Evolutionary conservation across 306 rosid species (phyloP).

Genomic region (Parietaria judaica): DNA sequence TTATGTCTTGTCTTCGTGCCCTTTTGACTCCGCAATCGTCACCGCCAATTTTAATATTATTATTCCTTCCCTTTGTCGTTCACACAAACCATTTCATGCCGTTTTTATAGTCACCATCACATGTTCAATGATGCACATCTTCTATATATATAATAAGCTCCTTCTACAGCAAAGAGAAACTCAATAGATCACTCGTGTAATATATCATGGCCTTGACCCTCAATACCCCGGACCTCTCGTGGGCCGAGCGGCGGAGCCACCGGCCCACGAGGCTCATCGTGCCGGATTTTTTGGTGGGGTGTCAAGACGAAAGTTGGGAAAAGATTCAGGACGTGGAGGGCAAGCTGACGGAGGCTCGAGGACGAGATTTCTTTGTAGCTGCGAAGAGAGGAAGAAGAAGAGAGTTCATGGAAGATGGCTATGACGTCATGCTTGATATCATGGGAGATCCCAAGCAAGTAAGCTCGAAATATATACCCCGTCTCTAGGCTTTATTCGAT

Average conservation of each 20-base stretch:
- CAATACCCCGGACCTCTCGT: constrained; percentile 9
- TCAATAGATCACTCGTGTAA: too few species aligned
- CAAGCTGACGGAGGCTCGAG: constrained; percentile 22
- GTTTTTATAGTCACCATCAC: neutral
- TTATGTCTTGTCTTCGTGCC: constrained; percentile 2
- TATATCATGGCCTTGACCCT: constrained; percentile 18
- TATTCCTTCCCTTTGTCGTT: neutral
- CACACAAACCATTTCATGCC: neutral
- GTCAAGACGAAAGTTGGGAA: constrained; percentile 14
- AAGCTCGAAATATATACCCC: neutral
- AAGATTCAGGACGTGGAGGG: constrained; percentile 17
- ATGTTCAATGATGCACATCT: neutral
- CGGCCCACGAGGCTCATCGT: constrained; percentile 28
- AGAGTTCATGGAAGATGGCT: constrained; percentile 30
- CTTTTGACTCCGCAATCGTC: constrained; percentile 29
- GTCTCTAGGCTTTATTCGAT: neutral
- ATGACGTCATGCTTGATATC: constrained; percentile 24
- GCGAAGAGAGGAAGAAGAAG: constrained; percentile 38
- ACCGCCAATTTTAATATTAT: constrained; percentile 1
- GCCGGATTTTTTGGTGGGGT: constrained; percentile 17
- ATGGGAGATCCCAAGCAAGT: constrained; percentile 37
- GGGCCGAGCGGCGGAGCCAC: constrained; percentile 13
- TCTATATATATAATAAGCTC: neutral
- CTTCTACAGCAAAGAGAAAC: too few species aligned
- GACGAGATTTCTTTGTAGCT: constrained; percentile 29